phyloP scores from a whole-genome alignment of 2,329 filamentous ascomycete genomes.

The Fusarium goolgardi region DNA sequence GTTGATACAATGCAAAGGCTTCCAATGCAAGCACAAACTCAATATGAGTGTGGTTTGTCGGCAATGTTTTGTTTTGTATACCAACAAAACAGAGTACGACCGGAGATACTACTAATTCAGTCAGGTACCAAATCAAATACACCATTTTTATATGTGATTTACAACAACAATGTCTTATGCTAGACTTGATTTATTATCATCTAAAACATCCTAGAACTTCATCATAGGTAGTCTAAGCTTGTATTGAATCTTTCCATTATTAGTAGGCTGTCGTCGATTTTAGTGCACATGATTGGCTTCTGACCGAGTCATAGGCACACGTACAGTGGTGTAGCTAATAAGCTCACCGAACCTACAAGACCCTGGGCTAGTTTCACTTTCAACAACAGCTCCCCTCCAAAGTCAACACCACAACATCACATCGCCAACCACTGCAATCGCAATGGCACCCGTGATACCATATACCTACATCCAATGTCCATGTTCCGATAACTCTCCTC shows the following conservation, averaged over 20 bases:
- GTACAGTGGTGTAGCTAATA: background rate
- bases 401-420: slow-evolving; percentile 15
- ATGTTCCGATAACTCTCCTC: slow-evolving; percentile 63
- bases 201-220: background rate
- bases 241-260: background rate
- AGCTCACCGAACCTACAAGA: slow-evolving; percentile 32
- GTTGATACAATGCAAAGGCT: background rate
- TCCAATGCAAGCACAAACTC: background rate
- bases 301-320: slow-evolving; percentile 10
- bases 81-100: background rate
- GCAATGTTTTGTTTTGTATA: background rate
- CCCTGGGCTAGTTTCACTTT: slow-evolving; percentile 29
- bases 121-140: too few species aligned
- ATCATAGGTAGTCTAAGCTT: background rate
- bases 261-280: background rate
- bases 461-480: slow-evolving; percentile 77
- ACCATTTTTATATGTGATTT: too few species aligned
- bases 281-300: slow-evolving; percentile 20
- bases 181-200: background rate
- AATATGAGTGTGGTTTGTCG: background rate
- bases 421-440: slow-evolving; percentile 53
- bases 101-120: background rate
- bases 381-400: slow-evolving; percentile 40
- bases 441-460: slow-evolving; percentile 66
- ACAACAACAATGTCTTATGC: too few species aligned